These are phyloP conservation scores for Lactarius trivialis DNA, from an alignment of 768 basidiomycete genomes.

Conservation along the genomic window DNA sequence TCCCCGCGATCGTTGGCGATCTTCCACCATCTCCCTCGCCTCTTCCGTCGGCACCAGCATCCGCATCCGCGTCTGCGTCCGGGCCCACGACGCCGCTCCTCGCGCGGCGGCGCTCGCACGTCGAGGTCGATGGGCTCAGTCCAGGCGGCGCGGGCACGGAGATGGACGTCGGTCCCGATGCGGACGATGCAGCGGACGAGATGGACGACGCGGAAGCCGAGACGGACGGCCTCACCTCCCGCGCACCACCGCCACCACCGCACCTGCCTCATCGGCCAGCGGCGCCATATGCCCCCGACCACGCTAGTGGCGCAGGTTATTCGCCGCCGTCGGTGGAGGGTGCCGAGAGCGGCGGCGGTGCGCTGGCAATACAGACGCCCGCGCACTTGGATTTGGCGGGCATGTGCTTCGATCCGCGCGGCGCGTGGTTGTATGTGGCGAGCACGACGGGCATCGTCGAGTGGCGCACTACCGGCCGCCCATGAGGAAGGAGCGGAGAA, in stretches of 20 bases:
- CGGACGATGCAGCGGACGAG: constrained; percentile 16
- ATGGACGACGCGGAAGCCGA: constrained; percentile 33
- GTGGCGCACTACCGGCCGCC: constrained; percentile 51
- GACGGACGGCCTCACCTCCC: constrained; percentile 49
- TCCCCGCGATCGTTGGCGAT: constrained; percentile 38
- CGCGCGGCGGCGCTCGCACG: constrained; percentile 5
- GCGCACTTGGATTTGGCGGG: constrained; percentile 57
- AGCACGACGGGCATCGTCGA: constrained; percentile 62
- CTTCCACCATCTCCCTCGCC: constrained; percentile 19
- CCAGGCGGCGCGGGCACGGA: constrained; percentile 13
- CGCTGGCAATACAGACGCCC: constrained; percentile 17
- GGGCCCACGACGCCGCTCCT: background rate
- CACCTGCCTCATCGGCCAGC: constrained; percentile 23
- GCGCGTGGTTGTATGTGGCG: constrained; percentile 62
- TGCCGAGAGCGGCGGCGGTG: background rate
- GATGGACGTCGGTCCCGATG: constrained; percentile 33
- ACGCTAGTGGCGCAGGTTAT: no score
- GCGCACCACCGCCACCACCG: constrained; percentile 28
- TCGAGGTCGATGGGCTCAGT: constrained; percentile 20
- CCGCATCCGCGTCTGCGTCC: background rate
- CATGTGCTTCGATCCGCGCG: constrained; percentile 64
- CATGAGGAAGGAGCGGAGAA: background rate
- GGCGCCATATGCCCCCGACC: background rate
- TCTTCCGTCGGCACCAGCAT: constrained; percentile 6
- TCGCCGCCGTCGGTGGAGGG: constrained; percentile 10